These are phyloP conservation scores for Aquilaria agallochum DNA, from an alignment of 441 rosid genomes.

Conservation along the genomic window DNA sequence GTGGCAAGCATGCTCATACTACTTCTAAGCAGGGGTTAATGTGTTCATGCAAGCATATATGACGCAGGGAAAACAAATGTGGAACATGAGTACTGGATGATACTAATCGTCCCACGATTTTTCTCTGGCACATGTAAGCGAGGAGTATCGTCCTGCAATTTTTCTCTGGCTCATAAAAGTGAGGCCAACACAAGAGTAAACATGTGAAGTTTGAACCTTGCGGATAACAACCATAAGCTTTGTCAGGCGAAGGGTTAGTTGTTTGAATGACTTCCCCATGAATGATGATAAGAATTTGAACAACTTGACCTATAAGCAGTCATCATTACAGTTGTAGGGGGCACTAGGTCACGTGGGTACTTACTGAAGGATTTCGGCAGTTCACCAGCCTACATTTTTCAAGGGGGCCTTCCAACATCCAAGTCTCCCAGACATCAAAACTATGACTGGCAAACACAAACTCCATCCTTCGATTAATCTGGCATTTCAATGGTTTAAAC, in stretches of 20 bases:
- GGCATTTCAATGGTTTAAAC: constrained; percentile 12
- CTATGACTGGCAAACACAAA: constrained; percentile 96
- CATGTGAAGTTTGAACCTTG: no score
- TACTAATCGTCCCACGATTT: no score
- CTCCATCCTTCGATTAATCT: constrained; percentile 94
- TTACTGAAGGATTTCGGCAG: constrained; percentile 79
- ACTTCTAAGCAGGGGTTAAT: background rate
- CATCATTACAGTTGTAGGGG: background rate
- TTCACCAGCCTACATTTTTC: constrained; percentile 88
- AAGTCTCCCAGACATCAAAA: constrained; percentile 99
- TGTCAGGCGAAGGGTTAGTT: no score
- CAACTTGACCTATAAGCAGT: background rate
- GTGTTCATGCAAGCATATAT: background rate
- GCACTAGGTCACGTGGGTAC: constrained; percentile 1
- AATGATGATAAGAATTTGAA: background rate
- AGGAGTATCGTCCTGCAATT: no score
- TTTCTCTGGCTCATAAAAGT: no score
- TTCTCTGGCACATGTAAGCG: no score
- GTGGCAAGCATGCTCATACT: background rate
- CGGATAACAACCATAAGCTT: no score
- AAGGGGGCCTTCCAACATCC: constrained; percentile 87
- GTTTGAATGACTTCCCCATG: background rate
- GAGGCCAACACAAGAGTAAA: no score
- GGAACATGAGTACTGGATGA: no score
- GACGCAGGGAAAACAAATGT: no score